These are phyloP conservation scores for Termitomyces sp. DNA, from an alignment of 768 basidiomycete genomes.

Conservation along the genomic window DNA sequence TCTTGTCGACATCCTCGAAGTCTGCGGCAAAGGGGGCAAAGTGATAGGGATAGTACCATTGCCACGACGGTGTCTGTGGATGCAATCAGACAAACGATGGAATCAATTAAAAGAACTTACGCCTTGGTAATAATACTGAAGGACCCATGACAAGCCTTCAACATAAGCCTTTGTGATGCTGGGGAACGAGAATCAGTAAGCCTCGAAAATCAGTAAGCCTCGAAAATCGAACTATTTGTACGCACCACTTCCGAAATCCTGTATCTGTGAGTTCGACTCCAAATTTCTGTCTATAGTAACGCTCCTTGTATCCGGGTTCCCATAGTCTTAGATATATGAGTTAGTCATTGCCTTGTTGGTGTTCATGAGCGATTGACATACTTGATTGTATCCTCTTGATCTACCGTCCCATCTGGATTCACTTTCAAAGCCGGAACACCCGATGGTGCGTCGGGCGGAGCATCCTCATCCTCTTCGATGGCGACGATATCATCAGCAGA, in stretches of 20 bases:
- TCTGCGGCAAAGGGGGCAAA: conserved; percentile 98
- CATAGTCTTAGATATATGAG: conserved; percentile 58
- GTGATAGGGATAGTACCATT: conserved; percentile 99
- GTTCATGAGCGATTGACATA: conserved; percentile 31
- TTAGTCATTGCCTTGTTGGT: not conserved
- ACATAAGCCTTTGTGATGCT: conserved; percentile 84
- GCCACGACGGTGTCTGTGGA: conserved; percentile 84
- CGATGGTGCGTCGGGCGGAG: conserved; percentile 30
- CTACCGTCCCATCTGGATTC: conserved; percentile 87
- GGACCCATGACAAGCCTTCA: conserved; percentile 93
- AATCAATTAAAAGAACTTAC: conserved; percentile 35
- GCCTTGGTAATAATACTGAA: conserved; percentile 98
- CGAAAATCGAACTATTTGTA: conserved; percentile 5
- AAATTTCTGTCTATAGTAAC: conserved; percentile 95
- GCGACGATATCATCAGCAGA: conserved; percentile 39
- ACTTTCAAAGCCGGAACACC: conserved; percentile 62
- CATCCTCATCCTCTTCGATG: conserved; percentile 49
- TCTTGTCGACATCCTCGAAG: conserved; percentile 71
- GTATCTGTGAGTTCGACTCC: conserved; percentile 63
- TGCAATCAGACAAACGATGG: not conserved
- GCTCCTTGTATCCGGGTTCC: conserved; percentile 93
- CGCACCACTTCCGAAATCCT: conserved; percentile 71
- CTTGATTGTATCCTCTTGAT: conserved; percentile 92
- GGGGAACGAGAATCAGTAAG: not conserved
- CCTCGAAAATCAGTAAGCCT: not conserved